A percentile compares a stretch with the other conserved stretches of the same genome.
Conservation (phyloP, 2,329 filamentous ascomycete species). For the Drechslerella stenobrocha region DNA sequence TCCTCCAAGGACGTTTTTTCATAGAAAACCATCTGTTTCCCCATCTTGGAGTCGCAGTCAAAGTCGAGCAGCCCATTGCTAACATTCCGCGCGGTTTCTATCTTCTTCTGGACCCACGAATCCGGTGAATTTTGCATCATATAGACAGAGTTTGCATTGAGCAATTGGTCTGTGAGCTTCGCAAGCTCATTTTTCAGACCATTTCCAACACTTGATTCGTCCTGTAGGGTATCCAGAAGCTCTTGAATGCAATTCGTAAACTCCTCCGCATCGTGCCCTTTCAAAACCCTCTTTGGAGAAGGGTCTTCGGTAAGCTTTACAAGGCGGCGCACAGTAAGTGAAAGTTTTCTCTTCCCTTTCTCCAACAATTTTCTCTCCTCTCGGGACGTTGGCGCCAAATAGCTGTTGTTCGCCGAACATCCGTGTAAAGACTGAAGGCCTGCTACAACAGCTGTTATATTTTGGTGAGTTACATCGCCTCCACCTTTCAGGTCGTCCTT, state of each 20-base stretch:
- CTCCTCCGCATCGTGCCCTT: conserved; percentile 28
- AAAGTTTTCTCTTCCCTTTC: conserved; percentile 20
- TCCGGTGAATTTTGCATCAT: conserved; percentile 25
- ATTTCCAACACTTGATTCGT: conserved; percentile 13
- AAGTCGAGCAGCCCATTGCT: neutral
- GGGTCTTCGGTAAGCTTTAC: conserved; percentile 15
- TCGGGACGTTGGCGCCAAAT: conserved; percentile 3
- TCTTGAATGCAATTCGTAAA: conserved; percentile 22
- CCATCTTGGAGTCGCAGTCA: neutral
- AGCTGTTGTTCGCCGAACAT: neutral
- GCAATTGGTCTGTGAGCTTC: conserved; percentile 8
- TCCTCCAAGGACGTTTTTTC: conserved; percentile 3
- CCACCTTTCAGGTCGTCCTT: neutral
- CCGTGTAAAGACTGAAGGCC: conserved; percentile 8
- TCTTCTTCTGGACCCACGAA: conserved; percentile 5
- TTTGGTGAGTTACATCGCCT: neutral
- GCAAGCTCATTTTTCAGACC: conserved; percentile 23
- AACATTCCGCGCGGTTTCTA: neutral
- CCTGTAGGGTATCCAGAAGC: conserved; percentile 22
- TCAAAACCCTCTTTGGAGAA: conserved; percentile 8
- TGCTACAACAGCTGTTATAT: conserved; percentile 7
- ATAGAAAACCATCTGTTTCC: too few species aligned
- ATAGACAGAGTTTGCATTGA: conserved; percentile 16
- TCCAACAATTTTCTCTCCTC: conserved; percentile 16
- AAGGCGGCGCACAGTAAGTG: conserved; percentile 12